Evolutionary conservation across 768 basidiomycete genomes (phyloP).

Genomic region (Lyophyllum shimeji): DNA sequence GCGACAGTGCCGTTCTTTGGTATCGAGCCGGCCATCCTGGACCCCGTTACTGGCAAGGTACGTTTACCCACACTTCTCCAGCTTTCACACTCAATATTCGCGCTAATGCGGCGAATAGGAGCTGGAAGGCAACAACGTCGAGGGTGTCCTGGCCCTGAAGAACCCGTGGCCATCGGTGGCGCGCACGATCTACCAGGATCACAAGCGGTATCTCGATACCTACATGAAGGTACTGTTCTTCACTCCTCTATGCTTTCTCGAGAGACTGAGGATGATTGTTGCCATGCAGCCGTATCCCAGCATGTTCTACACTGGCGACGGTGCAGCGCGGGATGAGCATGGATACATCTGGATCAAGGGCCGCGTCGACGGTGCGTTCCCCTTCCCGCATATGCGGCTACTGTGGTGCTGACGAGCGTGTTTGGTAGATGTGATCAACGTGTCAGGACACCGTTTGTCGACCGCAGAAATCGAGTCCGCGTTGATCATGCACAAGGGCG

Average conservation of each 20-base stretch:
- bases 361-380: conserved; percentile 76
- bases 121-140: conserved; percentile 78
- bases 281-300: conserved; percentile 74
- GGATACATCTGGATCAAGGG: conserved; percentile 99
- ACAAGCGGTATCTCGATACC: conserved; percentile 70
- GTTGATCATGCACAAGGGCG: conserved; percentile 90
- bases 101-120: conserved; percentile 32
- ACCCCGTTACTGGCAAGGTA: conserved; percentile 75
- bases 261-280: background rate
- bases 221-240: conserved; percentile 42
- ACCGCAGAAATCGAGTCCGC: conserved; percentile 99
- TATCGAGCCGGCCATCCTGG: conserved; percentile 84
- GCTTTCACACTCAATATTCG: background rate
- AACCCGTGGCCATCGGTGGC: conserved; percentile 96
- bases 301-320: conserved; percentile 96
- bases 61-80: conserved; percentile 9
- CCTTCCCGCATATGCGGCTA: background rate
- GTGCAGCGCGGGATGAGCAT: conserved; percentile 89
- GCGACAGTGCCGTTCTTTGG: conserved; percentile 99
- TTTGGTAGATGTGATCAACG: conserved; percentile 87
- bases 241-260: background rate
- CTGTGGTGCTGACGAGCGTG: background rate
- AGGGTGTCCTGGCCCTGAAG: conserved; percentile 87
- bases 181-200: conserved; percentile 88
- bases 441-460: conserved; percentile 94